Evolutionary conservation across 179 eudicot species (phyloP), one percentile per base, ranked within the genome.

Genomic region (Corrigiola litoralis): DNA sequence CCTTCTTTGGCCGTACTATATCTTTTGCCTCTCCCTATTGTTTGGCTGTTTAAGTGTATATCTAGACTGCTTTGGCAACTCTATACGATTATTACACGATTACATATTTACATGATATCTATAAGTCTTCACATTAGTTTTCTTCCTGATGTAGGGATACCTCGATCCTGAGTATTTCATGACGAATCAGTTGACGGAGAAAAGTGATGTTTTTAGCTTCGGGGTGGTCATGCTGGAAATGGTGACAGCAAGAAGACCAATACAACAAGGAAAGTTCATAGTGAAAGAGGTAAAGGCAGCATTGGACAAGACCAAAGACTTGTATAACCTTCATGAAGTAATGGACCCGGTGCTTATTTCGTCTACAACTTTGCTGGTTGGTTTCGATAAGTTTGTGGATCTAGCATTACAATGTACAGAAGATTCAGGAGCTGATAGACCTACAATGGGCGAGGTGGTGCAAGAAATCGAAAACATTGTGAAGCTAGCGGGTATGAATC

Each of bases 91-190:
- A n/a, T n/a, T n/a, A n/a, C n/a, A n/a, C n/a, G 33, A 13, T 5
- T 25, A 10, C 17, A 24, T 31, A 50, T 24, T 50, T 21, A 45
- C 11, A 50, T 27, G 4, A 28, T 36, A 6, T 55, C 11, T 14
- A 23, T 18, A 7, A 0, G 25, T 42, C n/a, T 27, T 55, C 16
- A 55, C 27, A 18, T 10, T 34, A 45, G 44, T 66, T 5, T 5
- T 20, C 25, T 7, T 54, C 12, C 20, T 40, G 25, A 17, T 57
- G 75, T 56, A 80, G 83, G 84, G 84, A 47, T 80, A 80, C 68
- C 48, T 80, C 55, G 84, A 80, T 67, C 84, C 84, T 6, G 84
- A 80, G 61, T 80, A 80, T 50, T 80, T 62, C 72, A 73, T 77
- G 81, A 80, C 84, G 0, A 74, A 77, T 58, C 81, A 80, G 38